Base-by-base conservation (phyloP, 2,329 filamentous ascomycete species). In the Sclerotinia subarctica region DNA sequence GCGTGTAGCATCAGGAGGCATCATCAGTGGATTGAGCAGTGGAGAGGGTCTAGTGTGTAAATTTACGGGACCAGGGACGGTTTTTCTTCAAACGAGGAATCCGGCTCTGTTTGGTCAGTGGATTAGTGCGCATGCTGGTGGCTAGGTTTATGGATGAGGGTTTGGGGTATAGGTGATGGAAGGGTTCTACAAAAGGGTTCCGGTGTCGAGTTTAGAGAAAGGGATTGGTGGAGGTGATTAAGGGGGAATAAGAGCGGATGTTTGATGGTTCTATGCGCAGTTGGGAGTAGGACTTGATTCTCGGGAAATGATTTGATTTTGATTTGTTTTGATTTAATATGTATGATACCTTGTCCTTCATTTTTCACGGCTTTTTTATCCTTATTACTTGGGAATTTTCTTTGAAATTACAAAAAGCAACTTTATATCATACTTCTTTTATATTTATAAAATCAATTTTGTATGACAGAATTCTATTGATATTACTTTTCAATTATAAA, bases 31-130 rank as follows among this genome's bases (percentile, higher is more conserved):
- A 13, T 79, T 97, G 29, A 88, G 89, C 38, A 89, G 92, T 0
- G 90, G 86, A 0, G 95, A 99, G 80, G 95, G 95, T 0, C 81
- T 98, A 47, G 94, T 97, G 5, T 99, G 95, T 82, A 96, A 93
- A 77, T 98, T 98, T 73, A 93, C 90, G 0, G 94, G 91, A 0
- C 95, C 95, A 0, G 95, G 95, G 0, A 96, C 93, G 0, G 86
- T 99, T 0, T 97, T 94, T 76, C 84, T 98, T 74, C 95, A 99
- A 80, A 98, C 95, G 1, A 86, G 95, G 70, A 98, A 97, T 77
- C 85, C 93, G 64, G 86, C 87, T 2, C 54, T 54, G 2, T 66
- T 66, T 60, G 53, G 29, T 11, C 64, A 66, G 56, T 66, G 64
- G 64, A 52, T 66, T 35, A 51, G 54, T 42, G 53, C 64, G 13